These are phyloP conservation scores for Vigna angularis DNA, from an alignment of 306 rosid species.

Conservation along the genomic window DNA sequence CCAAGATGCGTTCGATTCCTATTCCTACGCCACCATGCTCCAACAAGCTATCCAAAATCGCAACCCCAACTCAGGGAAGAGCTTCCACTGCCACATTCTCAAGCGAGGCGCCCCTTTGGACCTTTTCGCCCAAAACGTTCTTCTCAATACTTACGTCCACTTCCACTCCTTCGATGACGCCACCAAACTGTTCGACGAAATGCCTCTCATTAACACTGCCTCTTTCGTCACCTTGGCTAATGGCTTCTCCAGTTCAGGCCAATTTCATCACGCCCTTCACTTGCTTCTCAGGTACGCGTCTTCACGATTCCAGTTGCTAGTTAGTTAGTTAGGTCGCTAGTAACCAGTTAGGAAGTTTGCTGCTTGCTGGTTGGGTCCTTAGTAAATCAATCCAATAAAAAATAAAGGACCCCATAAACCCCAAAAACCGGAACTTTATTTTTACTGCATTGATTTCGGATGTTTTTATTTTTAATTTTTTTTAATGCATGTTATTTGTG, in stretches of 20 bases:
- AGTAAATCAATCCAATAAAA: neutral
- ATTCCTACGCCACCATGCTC: conserved; percentile 37
- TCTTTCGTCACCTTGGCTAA: conserved; percentile 47
- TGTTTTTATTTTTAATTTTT: too few relatives aligned
- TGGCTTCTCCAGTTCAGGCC: conserved; percentile 29
- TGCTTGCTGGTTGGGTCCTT: neutral
- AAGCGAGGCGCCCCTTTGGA: conserved; percentile 34
- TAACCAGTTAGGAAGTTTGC: too few relatives aligned
- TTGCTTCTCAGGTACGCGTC: conserved; percentile 23
- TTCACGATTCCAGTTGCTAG: neutral
- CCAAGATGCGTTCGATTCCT: conserved; percentile 14
- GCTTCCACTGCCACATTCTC: conserved; percentile 37
- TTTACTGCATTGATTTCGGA: too few relatives aligned
- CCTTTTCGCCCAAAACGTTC: conserved; percentile 42
- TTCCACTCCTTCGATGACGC: conserved; percentile 31
- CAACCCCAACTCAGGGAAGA: neutral
- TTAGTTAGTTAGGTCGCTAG: neutral
- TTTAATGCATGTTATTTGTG: too few relatives aligned
- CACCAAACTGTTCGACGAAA: conserved; percentile 43
- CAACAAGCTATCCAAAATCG: conserved; percentile 29
- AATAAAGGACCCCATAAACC: neutral
- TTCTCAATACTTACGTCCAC: conserved; percentile 30
- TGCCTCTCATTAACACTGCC: conserved; percentile 40
- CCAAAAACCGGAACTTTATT: too few relatives aligned
- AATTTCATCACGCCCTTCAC: conserved; percentile 31